Conservation (phyloP, 75 land plant genomes). For the Cupressus sempervirens region DNA sequence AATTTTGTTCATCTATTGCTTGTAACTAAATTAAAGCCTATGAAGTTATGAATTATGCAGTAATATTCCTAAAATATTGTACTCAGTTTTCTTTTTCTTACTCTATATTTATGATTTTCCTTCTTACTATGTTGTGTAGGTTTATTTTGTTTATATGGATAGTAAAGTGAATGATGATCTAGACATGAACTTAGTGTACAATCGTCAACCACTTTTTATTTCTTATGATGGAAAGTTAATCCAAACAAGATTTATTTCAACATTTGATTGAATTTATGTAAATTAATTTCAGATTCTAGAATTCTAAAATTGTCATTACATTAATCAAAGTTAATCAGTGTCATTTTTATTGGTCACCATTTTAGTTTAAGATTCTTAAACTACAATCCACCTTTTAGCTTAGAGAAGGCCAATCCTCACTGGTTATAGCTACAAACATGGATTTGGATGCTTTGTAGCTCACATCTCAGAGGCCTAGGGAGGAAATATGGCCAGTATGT, state of each 20-base stretch:
- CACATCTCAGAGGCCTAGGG: conserved; percentile 47
- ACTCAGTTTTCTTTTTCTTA: neutral
- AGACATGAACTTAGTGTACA: conserved; percentile 31
- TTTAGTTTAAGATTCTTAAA: neutral
- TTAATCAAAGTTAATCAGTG: neutral
- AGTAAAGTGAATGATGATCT: conserved; percentile 27
- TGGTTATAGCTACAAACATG: conserved; percentile 69
- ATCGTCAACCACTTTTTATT: conserved; percentile 48
- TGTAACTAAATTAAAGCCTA: neutral
- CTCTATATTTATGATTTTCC: neutral
- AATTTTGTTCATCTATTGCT: neutral
- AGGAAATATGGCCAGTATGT: conserved; percentile 36
- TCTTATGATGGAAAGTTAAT: conserved; percentile 60
- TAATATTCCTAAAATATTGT: neutral
- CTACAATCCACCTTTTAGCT: conserved; percentile 23
- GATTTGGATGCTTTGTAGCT: conserved; percentile 83
- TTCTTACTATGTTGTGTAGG: conserved; percentile 15
- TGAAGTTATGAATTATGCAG: neutral
- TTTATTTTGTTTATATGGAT: conserved; percentile 77
- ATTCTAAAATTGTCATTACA: neutral
- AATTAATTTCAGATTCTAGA: neutral
- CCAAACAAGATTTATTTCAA: neutral
- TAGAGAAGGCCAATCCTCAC: conserved; percentile 50
- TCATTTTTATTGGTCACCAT: neutral
- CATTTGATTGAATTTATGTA: neutral